Evolutionary conservation across 2,329 filamentous ascomycete genomes (phyloP), one percentile per base, ranked within the genome.

Genomic region (Dothistroma septosporum): DNA sequence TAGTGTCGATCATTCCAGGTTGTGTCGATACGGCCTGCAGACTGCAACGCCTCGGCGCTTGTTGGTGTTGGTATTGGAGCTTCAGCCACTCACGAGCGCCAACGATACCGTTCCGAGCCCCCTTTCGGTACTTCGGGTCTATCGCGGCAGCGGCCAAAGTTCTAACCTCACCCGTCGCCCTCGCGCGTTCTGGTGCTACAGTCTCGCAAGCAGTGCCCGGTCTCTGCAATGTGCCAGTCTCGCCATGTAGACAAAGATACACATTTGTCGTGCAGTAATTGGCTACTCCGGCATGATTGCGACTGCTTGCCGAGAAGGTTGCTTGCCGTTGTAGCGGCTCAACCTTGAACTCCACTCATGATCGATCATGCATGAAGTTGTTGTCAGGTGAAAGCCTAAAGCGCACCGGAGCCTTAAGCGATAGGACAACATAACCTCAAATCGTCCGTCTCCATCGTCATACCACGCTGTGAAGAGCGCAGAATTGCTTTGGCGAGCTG

Each of bases 51-150:
- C 55, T 32, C 56, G 24, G 55, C 56, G 56, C 47, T 37, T 55
- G 52, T 55, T 55, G 52, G 53, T 60, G 58, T 60, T 60, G 58
- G 58, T 60, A 52, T n/a, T 11, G 49, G 55, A 31, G 52, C 56
- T 58, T 52, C 55, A 55, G 55, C 55, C 55, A 58, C 55, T 58
- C 47, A 41, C 44, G n/a, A 41, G 47, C 55, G 24, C 33, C 37
- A 14, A 44, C 32, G 1, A n/a, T 41, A 24, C 28, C 19, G 47
- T 50, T 28, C 47, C 24, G 14, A 50, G 50, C 50, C 50, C 3
- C 31, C 14, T 33, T 22, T 33, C 28, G 50, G 50, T 31, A 32
- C 50, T 35, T 53, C 31, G 24, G 50, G 28, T 33, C 10, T 9
- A 41, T 28, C 31, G 28, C 33, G 53, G 37, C 53, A 55, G 21